Evolutionary conservation across 495 filamentous ascomycete species (phyloP).

Genomic region (Penicillium cosmopolitanum): DNA sequence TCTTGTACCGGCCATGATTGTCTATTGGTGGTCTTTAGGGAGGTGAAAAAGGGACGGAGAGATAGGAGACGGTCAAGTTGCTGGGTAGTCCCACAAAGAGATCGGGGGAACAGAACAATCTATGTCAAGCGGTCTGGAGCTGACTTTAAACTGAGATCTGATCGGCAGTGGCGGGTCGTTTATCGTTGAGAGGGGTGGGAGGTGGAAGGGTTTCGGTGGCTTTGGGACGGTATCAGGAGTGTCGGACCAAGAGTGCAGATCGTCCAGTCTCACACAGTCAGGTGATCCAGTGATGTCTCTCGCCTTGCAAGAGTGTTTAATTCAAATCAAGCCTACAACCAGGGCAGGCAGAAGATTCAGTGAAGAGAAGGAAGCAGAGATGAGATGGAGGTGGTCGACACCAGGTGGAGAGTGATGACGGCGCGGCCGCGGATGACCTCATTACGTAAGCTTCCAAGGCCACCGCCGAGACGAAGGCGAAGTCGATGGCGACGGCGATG

Average conservation of each 20-base stretch:
- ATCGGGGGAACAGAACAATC: not conserved
- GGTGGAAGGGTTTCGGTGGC: constrained; percentile 16
- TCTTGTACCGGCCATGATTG: constrained; percentile 86
- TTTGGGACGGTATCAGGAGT: constrained; percentile 30
- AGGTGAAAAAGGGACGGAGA: constrained; percentile 7
- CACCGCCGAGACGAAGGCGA: too few species aligned
- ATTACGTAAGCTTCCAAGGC: constrained; percentile 28
- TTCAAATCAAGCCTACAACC: too few species aligned
- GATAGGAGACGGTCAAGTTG: constrained; percentile 23
- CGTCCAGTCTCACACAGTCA: not conserved
- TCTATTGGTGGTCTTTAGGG: constrained; percentile 14
- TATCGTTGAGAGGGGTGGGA: constrained; percentile 18
- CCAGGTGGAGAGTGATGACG: constrained; percentile 37
- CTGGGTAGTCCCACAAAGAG: constrained; percentile 1
- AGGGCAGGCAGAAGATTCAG: not conserved
- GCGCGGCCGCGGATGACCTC: constrained; percentile 1
- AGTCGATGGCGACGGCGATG: too few species aligned
- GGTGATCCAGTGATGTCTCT: not conserved
- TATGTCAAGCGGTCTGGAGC: not conserved
- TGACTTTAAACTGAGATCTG: not conserved
- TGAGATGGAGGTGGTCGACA: constrained; percentile 23
- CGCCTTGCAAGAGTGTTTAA: not conserved
- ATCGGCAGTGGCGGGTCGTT: not conserved
- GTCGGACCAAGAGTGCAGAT: constrained; percentile 14
- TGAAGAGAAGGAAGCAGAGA: constrained; percentile 5